These are phyloP conservation scores for Hericium rajendrae DNA, from an alignment of 768 basidiomycete genomes.

Conservation along the genomic window DNA sequence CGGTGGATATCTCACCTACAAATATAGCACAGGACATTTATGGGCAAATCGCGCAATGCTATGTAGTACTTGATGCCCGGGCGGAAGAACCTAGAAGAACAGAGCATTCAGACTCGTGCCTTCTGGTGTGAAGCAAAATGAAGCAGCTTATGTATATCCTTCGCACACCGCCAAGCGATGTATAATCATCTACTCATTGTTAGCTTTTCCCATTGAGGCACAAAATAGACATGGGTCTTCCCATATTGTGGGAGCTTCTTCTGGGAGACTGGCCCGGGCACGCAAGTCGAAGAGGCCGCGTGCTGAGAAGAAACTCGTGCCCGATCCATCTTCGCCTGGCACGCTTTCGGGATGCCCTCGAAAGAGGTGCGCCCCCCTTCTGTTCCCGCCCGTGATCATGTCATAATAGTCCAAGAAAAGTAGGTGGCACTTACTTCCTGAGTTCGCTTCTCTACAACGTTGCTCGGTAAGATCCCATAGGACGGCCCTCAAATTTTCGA, in stretches of 20 bases:
- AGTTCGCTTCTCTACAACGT: background rate
- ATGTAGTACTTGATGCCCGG: background rate
- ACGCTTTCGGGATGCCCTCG: background rate
- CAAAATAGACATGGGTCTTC: background rate
- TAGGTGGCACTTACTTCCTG: background rate
- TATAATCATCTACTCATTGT: too few species aligned
- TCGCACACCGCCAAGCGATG: too few species aligned
- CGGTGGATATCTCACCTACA: too few species aligned
- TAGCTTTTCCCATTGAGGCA: too few species aligned
- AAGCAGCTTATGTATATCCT: too few species aligned
- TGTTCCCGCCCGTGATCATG: background rate
- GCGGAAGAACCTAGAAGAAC: too few species aligned
- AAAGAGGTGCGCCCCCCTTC: background rate
- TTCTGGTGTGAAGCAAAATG: too few species aligned
- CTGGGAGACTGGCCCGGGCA: background rate
- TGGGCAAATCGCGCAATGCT: background rate
- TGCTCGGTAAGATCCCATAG: background rate
- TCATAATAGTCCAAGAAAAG: background rate
- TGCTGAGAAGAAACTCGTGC: background rate
- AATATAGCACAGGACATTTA: too few species aligned
- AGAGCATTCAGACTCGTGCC: too few species aligned
- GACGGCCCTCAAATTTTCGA: background rate
- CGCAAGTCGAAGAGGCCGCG: background rate
- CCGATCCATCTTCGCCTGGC: background rate
- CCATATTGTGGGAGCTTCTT: constrained; percentile 1